A percentile compares a stretch with the other conserved stretches of the same genome.
Conservation (phyloP, 2,329 filamentous ascomycete species). For the Thelonectria olida region DNA sequence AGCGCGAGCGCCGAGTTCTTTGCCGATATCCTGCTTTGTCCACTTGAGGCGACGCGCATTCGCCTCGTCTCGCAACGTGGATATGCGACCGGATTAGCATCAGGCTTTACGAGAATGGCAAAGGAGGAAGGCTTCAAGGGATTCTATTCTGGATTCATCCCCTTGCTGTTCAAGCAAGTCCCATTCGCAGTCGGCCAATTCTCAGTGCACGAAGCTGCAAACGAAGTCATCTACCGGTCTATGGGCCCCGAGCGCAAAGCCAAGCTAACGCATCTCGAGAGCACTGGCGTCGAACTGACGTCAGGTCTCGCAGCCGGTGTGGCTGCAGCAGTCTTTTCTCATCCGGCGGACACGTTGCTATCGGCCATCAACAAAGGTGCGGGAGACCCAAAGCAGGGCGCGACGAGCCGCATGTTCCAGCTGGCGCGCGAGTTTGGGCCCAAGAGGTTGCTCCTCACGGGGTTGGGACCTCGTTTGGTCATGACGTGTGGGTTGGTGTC, state of each 20-base stretch:
- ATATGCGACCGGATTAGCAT: slow-evolving; percentile 76
- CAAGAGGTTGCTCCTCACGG: slow-evolving; percentile 55
- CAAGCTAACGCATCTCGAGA: slow-evolving; percentile 73
- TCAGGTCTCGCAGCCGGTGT: slow-evolving; percentile 90
- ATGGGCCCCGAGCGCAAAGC: slow-evolving; percentile 75
- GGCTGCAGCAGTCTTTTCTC: slow-evolving; percentile 86
- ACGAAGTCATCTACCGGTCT: slow-evolving; percentile 75
- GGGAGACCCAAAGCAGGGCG: slow-evolving; percentile 57
- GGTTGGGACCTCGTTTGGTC: slow-evolving; percentile 59
- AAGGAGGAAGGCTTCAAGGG: slow-evolving; percentile 80
- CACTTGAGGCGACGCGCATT: slow-evolving; percentile 83
- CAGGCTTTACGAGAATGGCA: slow-evolving; percentile 79
- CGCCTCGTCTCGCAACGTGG: slow-evolving; percentile 84
- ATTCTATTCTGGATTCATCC: slow-evolving; percentile 92
- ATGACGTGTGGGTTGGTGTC: slow-evolving; percentile 64
- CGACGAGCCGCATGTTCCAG: slow-evolving; percentile 61
- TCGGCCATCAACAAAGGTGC: slow-evolving; percentile 66
- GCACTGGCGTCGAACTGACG: slow-evolving; percentile 85
- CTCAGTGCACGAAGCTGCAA: slow-evolving; percentile 89
- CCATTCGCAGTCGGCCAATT: slow-evolving; percentile 96
- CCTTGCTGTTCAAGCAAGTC: slow-evolving; percentile 87
- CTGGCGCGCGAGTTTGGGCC: slow-evolving; percentile 62
- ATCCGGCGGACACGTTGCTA: slow-evolving; percentile 78
- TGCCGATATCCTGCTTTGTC: slow-evolving; percentile 85
- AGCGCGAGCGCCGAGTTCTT: slow-evolving; percentile 76